Percentiles rank a stretch among this genome's conserved stretches.
phyloP scores from a whole-genome alignment of 371 early-diverging fungal species.

The Mucor piriformis region DNA sequence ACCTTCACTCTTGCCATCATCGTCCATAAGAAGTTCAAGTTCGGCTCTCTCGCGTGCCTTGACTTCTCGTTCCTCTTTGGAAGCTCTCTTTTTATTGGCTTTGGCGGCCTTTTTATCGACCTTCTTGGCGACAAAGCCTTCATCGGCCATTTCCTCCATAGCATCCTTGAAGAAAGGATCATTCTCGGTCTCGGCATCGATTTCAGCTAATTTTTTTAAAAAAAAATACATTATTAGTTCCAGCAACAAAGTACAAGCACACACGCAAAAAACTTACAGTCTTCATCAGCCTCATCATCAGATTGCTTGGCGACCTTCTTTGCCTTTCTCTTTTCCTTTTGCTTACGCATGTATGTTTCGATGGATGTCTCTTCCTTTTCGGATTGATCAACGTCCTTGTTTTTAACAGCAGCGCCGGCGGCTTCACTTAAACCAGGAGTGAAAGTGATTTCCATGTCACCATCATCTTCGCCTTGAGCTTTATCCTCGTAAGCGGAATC shows the following conservation, averaged over 20 bases:
- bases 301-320: constrained; percentile 67
- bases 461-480: constrained; percentile 54
- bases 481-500: constrained; percentile 41
- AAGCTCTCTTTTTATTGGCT: constrained; percentile 56
- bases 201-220: constrained; percentile 31
- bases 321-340: constrained; percentile 75
- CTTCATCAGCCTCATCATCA: constrained; percentile 34
- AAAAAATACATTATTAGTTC: no score
- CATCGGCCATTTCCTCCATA: constrained; percentile 52
- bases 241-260: not conserved
- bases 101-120: constrained; percentile 40
- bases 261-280: constrained; percentile 23
- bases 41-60: constrained; percentile 73
- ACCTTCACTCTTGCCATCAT: constrained; percentile 63
- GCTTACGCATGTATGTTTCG: constrained; percentile 87
- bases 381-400: constrained; percentile 52
- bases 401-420: constrained; percentile 60
- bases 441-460: constrained; percentile 96
- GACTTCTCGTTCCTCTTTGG: constrained; percentile 63
- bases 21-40: constrained; percentile 82
- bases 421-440: constrained; percentile 87
- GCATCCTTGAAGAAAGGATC: constrained; percentile 76
- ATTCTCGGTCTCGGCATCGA: constrained; percentile 60
- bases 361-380: constrained; percentile 46
- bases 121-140: constrained; percentile 34